Evolutionary conservation across 2,329 filamentous ascomycete species (phyloP), one percentile per base, ranked within the genome.

Genomic region (Ophiognomonia clavigignenti-juglandacearum): DNA sequence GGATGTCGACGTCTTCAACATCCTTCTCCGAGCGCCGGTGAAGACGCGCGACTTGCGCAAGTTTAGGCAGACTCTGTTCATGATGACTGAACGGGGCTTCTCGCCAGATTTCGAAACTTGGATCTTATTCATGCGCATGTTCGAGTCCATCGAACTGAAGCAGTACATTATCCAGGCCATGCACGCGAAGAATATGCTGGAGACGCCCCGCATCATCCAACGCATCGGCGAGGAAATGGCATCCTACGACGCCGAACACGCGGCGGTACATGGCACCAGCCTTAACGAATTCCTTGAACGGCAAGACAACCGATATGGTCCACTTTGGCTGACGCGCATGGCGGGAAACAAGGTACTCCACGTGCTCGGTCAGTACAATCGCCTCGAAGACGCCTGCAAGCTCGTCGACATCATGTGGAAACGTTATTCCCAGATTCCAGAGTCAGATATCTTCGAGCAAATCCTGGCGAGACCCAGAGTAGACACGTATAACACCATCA

Each of bases 141-240:
- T 85, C 48, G 75, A 79, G 60, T 75, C 75, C 10, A 80, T 83
- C 57, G 72, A 78, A n/a, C 68, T 73, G 41, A 65, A 67, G 43
- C 66, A 68, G 20, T 69, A 72, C 53, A 61, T 75, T 24, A 57
- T 78, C 24, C 64, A 67, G 11, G 62, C 64, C 47, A 77, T 78
- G 73, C 63, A 71, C 45, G 59, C 66, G 29, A 61, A 67, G 16
- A 69, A 69, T 20, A 62, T 76, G 40, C 62, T 78, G 34, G 57
- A 64, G 7, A 62, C 67, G 20, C 59, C 61, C 0, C 54, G 55
- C 0, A 66, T 65, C 1, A 59, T 68, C 7, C 62, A 61, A 7
- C 59, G 58, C 9, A 61, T 77, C 20, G 70, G 72, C 4, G 54
- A 56, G 10, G 62, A 69, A 37, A 70, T 76, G 67, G 71, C 67